Base-by-base conservation (phyloP, 208 protist species). In the Wallacemonas rigidus region DNA sequence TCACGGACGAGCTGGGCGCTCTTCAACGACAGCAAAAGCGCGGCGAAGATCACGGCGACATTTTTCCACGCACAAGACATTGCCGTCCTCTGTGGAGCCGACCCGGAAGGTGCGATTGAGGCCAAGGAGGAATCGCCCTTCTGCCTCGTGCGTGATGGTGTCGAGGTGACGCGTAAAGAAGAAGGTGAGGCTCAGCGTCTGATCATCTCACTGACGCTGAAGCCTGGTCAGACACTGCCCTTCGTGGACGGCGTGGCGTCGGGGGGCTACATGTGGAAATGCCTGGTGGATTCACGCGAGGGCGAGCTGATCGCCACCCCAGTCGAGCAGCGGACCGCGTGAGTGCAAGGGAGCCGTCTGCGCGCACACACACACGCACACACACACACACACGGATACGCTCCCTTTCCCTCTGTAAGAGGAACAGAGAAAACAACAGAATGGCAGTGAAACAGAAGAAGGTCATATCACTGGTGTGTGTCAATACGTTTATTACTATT, bases 251-350 rank as follows among this genome's bases (percentile, higher is more conserved):
- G 78, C 1, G 67, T 72, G 36, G 74, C 38, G 60, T 2, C 78
- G 44, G 77, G 68, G 41, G 78, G 78, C 40, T 83, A 72, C 71
- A 83, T 83, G 74, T 83, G 76, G 70, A 83, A 76, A 74, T 83
- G 78, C 65, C 11, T 65, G 9, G 74, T 83, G n/a, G 11, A 70
- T 39, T 65, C 60, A 2, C 36, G 40, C 4, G 60, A 48, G 7
- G 60, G 60, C 3, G 60, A 65, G 7, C 40, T 65, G 11, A 65
- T 65, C 41, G 36, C 60, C 5, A 51, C 60, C 3, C 60, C 60
- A 7, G 36, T 65, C 9, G 60, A 65, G 41, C 60, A 17, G 9
- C 12, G 12, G 3, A 36, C 41, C 44, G 26, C 60, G 43, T 7
- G 17, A 62, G 14, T 12, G 6, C 8, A 9, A 62, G 5, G 7